phyloP scores from a whole-genome alignment of 345 rosid genomes.

The Theobroma cacao region DNA sequence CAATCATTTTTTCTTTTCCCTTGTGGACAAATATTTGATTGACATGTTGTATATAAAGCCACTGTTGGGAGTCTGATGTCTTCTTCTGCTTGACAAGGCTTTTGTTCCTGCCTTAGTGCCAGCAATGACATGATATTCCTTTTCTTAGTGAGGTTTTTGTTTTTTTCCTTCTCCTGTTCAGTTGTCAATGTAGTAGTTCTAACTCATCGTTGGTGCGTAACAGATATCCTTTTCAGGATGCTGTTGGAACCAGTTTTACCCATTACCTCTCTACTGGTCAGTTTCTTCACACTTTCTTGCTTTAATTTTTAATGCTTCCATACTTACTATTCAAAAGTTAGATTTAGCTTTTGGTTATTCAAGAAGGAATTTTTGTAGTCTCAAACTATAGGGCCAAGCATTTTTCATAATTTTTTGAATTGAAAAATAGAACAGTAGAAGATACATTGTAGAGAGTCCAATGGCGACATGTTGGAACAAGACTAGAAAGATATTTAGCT shows the following conservation, averaged over 20 bases:
- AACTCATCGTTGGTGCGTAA: slow-evolving; percentile 6
- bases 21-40: not conserved
- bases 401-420: not conserved
- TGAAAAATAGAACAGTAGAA: not conserved
- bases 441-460: not conserved
- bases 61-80: not conserved
- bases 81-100: not conserved
- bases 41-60: not conserved
- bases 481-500: not conserved
- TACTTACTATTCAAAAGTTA: not conserved
- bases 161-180: not conserved
- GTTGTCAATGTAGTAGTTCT: not conserved
- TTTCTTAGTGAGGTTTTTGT: not conserved
- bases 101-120: not conserved
- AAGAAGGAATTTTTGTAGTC: not conserved
- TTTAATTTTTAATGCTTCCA: not conserved
- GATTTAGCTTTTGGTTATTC: not conserved
- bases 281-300: slow-evolving; percentile 20
- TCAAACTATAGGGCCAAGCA: not conserved
- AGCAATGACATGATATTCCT: not conserved
- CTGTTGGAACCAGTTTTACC: slow-evolving; percentile 59
- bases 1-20: not conserved
- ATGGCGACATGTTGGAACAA: not conserved
- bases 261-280: slow-evolving; percentile 47
- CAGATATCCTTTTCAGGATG: slow-evolving; percentile 62